These are phyloP conservation scores for Mrakia blollopis DNA, from an alignment of 768 basidiomycete species.

Conservation along the genomic window DNA sequence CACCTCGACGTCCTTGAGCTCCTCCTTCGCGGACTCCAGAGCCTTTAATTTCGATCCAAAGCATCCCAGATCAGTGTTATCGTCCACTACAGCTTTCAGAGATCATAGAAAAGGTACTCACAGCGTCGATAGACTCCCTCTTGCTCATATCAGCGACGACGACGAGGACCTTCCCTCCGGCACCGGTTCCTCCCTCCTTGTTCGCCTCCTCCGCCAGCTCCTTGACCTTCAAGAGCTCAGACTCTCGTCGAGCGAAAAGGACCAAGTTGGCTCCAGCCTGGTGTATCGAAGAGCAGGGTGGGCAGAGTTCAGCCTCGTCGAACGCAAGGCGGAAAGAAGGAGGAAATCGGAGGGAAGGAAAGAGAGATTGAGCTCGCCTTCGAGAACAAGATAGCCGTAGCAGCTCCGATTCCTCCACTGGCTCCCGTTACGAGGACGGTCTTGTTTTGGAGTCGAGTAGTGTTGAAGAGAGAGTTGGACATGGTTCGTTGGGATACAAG, in stretches of 20 bases:
- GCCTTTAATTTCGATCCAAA: background rate
- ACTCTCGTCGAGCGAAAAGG: slow-evolving; percentile 25
- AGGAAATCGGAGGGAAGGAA: background rate
- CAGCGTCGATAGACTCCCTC: background rate
- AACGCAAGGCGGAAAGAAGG: background rate
- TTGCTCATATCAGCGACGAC: background rate
- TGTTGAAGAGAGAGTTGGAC: slow-evolving; percentile 26
- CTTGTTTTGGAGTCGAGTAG: slow-evolving; percentile 22
- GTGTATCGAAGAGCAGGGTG: too few relatives aligned
- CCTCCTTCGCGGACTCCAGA: slow-evolving; percentile 17
- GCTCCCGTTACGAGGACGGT: slow-evolving; percentile 33
- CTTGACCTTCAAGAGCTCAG: slow-evolving; percentile 22
- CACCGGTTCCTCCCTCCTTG: slow-evolving; percentile 1
- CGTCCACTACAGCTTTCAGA: too few relatives aligned
- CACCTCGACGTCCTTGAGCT: slow-evolving; percentile 26
- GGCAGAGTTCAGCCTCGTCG: background rate
- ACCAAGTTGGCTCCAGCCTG: slow-evolving; percentile 30
- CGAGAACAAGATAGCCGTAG: slow-evolving; percentile 30
- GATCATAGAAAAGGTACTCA: background rate
- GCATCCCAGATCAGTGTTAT: too few relatives aligned
- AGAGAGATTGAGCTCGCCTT: slow-evolving; percentile 10
- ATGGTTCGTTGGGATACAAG: background rate
- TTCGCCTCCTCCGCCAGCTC: background rate
- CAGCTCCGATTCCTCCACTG: slow-evolving; percentile 26
- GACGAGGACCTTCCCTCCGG: background rate